These are phyloP conservation scores for Jacaranda mimosifolia DNA, from an alignment of 257 asterid genomes.

Conservation along the genomic window DNA sequence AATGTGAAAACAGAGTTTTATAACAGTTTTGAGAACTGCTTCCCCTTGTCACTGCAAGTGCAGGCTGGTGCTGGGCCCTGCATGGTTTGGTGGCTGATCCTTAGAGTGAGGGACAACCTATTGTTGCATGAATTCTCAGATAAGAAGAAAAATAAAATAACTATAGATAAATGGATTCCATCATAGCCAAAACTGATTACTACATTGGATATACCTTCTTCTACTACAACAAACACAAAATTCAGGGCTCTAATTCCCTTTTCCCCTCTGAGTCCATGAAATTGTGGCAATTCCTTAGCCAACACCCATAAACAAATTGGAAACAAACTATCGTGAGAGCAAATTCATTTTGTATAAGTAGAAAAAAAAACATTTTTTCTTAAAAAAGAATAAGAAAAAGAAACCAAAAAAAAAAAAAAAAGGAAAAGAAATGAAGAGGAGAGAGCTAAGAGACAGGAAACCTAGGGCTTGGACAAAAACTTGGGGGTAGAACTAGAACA, in stretches of 20 bases:
- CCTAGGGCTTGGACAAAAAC: neutral
- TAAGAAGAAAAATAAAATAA: neutral
- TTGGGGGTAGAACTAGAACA: slow-evolving; percentile 33
- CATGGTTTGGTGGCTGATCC: no score
- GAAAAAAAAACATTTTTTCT: neutral
- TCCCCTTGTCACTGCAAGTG: no score
- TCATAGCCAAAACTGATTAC: neutral
- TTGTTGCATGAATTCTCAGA: no score
- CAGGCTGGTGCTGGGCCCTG: no score
- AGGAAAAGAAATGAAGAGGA: neutral
- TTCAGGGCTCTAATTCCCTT: slow-evolving; percentile 1
- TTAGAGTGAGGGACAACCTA: no score
- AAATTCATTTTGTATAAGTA: neutral
- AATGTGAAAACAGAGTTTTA: no score
- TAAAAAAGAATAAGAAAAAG: neutral
- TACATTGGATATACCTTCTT: neutral
- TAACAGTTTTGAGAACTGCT: no score
- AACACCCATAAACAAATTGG: neutral
- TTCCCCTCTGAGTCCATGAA: neutral
- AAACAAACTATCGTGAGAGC: neutral
- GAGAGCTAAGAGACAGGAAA: neutral
- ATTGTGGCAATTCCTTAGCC: neutral
- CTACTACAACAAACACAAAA: slow-evolving; percentile 11
- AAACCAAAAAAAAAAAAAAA: no score
- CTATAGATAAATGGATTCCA: neutral